Base-by-base conservation (phyloP, 1,139 yeast genomes). In the Sugiyamaella xylanicola region DNA sequence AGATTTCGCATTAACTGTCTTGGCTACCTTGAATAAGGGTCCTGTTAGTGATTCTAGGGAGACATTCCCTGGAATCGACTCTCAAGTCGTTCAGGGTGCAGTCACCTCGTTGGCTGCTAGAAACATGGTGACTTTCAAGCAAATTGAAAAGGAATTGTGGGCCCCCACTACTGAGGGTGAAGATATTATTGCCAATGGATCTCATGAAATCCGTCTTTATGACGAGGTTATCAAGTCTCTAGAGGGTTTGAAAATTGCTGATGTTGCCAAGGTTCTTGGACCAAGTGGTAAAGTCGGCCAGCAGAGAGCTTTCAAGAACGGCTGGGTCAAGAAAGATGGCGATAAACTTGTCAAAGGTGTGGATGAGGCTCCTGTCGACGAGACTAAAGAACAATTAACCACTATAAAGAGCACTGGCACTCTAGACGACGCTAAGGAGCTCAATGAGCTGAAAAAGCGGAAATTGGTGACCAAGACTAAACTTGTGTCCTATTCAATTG, bases 301-400 rank as follows among this genome's bases (percentile, higher is more conserved):
- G 76, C 96, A 96, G 66, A 86, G 92, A 68, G 99, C 98, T n/a
- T 93, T 93, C 81, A 93, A 91, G 75, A 92, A 92, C 72, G 96
- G 96, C 51, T 93, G 99, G 99, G 85, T 93, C 67, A 76, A 82
- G 63, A 93, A 93, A 72, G 87, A 86, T 61, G 96, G 95, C 54
- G 96, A 88, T 65, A 83, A 78, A 68, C 79, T 93, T 64, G 81
- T 88, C 51, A 76, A 90, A 53, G 68, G 76, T 58, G 72, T 75
- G 39, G 70, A 72, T 45, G 68, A 68, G 37, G 71, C 72, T 17
- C 92, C 92, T 27, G 74, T 72, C 32, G 97, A 90, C 72, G 74
- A 75, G 42, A 91, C 95, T 15, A 86, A 85, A 55, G 77, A 75
- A 20, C 83, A 85, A 63, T 79, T 95, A 64, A 75, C 77, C 65